phyloP scores from a whole-genome alignment of 2,329 filamentous ascomycete genomes.

The Fusarium nisikadoi region DNA sequence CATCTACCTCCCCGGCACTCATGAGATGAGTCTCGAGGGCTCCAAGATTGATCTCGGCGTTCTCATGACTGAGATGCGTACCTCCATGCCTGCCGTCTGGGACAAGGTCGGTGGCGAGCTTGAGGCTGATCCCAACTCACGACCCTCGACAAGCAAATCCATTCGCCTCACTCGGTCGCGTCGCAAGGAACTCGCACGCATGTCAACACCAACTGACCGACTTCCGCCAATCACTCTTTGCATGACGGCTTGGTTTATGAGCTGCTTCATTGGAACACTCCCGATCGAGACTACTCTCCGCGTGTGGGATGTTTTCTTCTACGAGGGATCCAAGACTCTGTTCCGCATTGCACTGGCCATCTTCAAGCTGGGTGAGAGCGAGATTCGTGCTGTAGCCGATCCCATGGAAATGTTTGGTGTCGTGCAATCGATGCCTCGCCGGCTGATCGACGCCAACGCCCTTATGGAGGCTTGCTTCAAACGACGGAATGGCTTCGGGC shows the following conservation, averaged over 20 bases:
- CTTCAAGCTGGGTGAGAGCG: conserved; percentile 86
- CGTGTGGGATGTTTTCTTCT: conserved; percentile 96
- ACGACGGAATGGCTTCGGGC: conserved; percentile 81
- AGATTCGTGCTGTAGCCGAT: conserved; percentile 82
- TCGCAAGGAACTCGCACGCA: conserved; percentile 51
- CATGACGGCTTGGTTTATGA: conserved; percentile 98
- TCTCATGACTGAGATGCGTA: conserved; percentile 86
- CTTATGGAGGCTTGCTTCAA: conserved; percentile 87
- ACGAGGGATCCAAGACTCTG: conserved; percentile 92
- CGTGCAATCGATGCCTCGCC: conserved; percentile 86
- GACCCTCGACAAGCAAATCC: conserved; percentile 50
- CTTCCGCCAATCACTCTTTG: conserved; percentile 92
- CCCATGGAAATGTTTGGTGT: conserved; percentile 97
- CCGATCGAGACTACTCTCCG: conserved; percentile 92
- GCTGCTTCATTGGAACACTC: conserved; percentile 90
- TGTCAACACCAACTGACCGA: conserved; percentile 57
- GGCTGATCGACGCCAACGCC: conserved; percentile 81
- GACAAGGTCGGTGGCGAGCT: conserved; percentile 85
- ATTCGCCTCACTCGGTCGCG: conserved; percentile 53
- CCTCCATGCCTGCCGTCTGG: conserved; percentile 86
- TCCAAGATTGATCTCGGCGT: conserved; percentile 95
- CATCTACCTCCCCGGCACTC: conserved; percentile 88
- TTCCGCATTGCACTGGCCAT: conserved; percentile 92
- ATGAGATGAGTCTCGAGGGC: conserved; percentile 89
- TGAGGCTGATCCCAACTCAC: conserved; percentile 60